A percentile compares a stretch with the other conserved stretches of the same genome.
Evolutionary conservation across 345 rosid species (phyloP).

Genomic region (Luvunga scandens): DNA sequence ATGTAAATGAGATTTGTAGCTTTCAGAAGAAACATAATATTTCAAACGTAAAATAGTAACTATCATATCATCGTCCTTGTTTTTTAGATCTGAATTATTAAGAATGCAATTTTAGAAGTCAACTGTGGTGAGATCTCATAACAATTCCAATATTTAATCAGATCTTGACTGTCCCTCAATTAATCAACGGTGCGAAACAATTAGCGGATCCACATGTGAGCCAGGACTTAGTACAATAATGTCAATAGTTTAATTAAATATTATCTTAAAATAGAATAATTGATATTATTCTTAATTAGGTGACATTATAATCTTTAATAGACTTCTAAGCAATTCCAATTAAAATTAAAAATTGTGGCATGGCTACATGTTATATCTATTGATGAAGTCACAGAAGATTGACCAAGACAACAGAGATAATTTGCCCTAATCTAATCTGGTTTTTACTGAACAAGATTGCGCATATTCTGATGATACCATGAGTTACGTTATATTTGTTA

Average conservation of each 20-base stretch:
- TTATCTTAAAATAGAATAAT: not conserved
- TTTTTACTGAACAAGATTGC: not conserved
- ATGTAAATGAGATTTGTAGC: not conserved
- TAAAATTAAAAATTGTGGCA: not conserved
- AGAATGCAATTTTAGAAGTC: not conserved
- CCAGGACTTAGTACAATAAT: too few species aligned
- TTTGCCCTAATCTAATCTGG: slow-evolving; percentile 1
- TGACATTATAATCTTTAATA: not conserved
- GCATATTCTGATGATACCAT: not conserved
- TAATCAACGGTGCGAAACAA: not conserved
- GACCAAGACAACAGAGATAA: not conserved
- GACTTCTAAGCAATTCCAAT: not conserved
- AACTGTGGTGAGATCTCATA: not conserved
- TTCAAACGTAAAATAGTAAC: not conserved
- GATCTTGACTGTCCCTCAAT: not conserved
- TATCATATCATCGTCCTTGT: not conserved
- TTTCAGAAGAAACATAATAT: not conserved
- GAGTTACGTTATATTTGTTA: too few species aligned
- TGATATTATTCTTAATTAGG: not conserved
- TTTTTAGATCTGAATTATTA: not conserved
- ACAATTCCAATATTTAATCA: not conserved
- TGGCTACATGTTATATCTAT: not conserved
- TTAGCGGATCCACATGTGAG: not conserved
- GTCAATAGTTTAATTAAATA: not conserved
- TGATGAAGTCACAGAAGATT: not conserved